Percentiles rank a stretch among this genome's conserved stretches.
Evolutionary conservation across 805 yeast species (phyloP).

Genomic region (Starmera quercuum): DNA sequence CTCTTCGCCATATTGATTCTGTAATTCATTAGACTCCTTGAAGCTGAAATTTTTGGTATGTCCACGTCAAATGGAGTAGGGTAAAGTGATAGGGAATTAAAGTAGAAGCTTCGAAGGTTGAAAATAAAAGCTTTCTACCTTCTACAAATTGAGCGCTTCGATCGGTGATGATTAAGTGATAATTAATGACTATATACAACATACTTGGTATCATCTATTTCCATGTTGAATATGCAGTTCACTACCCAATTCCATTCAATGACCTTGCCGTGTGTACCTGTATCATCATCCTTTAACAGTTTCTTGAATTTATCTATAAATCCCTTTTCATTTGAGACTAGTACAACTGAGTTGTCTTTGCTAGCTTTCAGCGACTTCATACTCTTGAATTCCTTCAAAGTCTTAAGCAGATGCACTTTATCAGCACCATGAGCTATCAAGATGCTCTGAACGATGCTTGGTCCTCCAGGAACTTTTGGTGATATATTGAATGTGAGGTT

Average conservation of each 20-base stretch:
- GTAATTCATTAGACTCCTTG: too few species aligned
- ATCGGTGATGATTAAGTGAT: too few species aligned
- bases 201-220: constrained; percentile 11
- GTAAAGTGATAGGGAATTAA: too few species aligned
- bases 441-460: constrained; percentile 45
- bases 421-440: constrained; percentile 52
- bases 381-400: constrained; percentile 16
- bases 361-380: constrained; percentile 11
- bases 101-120: too few species aligned
- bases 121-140: too few species aligned
- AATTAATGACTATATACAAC: constrained; percentile 2
- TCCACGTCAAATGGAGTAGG: too few species aligned
- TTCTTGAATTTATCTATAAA: constrained; percentile 22
- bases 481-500: constrained; percentile 48
- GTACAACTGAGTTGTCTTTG: constrained; percentile 13
- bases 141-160: too few species aligned
- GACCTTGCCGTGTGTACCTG: constrained; percentile 21
- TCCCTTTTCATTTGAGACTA: constrained; percentile 27
- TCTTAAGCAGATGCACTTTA: constrained; percentile 20
- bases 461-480: constrained; percentile 52
- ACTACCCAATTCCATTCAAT: constrained; percentile 66
- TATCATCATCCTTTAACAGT: constrained; percentile 12
- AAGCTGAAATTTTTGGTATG: too few species aligned
- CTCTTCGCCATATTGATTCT: too few species aligned
- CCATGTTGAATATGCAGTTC: constrained; percentile 42